Base-by-base conservation (phyloP, 2,329 filamentous ascomycete genomes). In the Cryphonectria radicalis region DNA sequence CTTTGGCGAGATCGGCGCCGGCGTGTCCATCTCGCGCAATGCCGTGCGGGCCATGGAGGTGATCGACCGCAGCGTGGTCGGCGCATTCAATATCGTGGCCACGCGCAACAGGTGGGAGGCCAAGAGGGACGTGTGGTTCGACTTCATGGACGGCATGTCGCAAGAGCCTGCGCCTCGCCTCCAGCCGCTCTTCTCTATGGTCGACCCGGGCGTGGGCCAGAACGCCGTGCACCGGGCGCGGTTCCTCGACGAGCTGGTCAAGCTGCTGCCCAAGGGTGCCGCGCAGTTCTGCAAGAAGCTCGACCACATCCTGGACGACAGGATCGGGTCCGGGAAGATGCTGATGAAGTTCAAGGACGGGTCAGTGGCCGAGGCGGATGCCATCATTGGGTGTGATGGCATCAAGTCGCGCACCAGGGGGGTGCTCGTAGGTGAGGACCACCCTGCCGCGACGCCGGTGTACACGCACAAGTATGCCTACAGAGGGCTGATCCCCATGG, bases 381-480 rank as follows among this genome's bases (percentile, higher is more conserved):
- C 76, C 10, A 75, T 88, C 0, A 78, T 90, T 57, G 88, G 87
- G 1, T 89, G 87, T 74, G 89, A 91, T 77, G 89, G 89, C 0
- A 88, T 91, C 76, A 90, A 90, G 77, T 87, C 85, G 1, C 81
- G 82, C 40, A 84, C 86, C 2, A 81, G 90, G 22, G 78, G 84
- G 37, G 77, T 88, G 2, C 78, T 92, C 8, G 79, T 90, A 0
- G 86, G 85, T 0, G 74, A 80, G 42, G 73, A 77, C 74, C 81
- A 64, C 76, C 82, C 67, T 73, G 83, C 43, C 67, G 83, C 71
- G 74, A 87, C n/a, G 77, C 83, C 78, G 32, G 77, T 75, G 0
- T 91, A 89, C 74, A 85, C 83, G 0, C 83, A 85, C 40, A 88
- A 88, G 74, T 88, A 88, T 77, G 88, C 85, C 1, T 91, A 90